Evolutionary conservation across 495 filamentous ascomycete genomes (phyloP).

Genomic region (Penicillium manginii): DNA sequence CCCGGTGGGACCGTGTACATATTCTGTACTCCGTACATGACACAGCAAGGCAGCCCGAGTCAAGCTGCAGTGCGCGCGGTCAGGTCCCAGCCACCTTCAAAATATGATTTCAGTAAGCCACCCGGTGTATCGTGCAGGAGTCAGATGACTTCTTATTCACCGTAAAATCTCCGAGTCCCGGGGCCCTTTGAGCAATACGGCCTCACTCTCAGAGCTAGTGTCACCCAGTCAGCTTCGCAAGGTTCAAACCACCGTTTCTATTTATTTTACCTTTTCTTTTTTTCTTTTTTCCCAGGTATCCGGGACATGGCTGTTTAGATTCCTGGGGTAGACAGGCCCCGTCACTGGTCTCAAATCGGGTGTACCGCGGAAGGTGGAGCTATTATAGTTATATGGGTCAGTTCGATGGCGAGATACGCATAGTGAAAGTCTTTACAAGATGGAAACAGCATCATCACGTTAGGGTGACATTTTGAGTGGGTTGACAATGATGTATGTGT

Average conservation of each 20-base stretch:
- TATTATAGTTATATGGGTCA: background rate
- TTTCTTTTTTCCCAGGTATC: slow-evolving; percentile 24
- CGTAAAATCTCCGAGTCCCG: slow-evolving; percentile 20
- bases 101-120: slow-evolving; percentile 11
- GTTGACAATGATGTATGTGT: background rate
- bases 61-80: slow-evolving; percentile 7
- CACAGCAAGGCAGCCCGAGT: slow-evolving; percentile 8
- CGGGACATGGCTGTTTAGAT: slow-evolving; percentile 14
- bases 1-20: background rate
- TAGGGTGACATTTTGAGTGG: background rate
- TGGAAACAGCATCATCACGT: background rate
- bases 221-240: slow-evolving; percentile 4
- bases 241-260: slow-evolving; percentile 6
- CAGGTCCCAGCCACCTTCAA: slow-evolving; percentile 21
- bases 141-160: slow-evolving; percentile 25
- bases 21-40: slow-evolving; percentile 3
- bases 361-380: background rate
- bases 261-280: background rate
- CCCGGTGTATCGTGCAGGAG: slow-evolving; percentile 19
- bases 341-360: slow-evolving; percentile 6
- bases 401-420: background rate
- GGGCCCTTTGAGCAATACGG: slow-evolving; percentile 9
- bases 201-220: slow-evolving; percentile 7
- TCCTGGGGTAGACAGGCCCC: slow-evolving; percentile 17
- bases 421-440: background rate